These are phyloP conservation scores for Cenchrus americanus DNA, from an alignment of 176 grass and related monocot species.

Conservation along the genomic window DNA sequence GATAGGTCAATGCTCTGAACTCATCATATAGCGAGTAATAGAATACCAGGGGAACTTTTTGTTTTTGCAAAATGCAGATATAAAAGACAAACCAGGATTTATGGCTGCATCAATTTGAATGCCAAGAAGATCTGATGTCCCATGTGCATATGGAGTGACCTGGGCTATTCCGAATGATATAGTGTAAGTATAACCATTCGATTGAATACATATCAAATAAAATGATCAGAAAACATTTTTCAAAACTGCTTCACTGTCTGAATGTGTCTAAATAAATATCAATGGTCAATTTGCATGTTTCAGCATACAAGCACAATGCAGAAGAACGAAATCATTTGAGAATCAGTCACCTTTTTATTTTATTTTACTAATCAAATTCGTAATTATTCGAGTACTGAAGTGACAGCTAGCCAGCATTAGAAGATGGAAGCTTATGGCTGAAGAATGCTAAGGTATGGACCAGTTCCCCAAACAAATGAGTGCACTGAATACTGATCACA, in stretches of 20 bases:
- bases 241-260: neutral
- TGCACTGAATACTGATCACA: neutral
- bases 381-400: slow-evolving; percentile 26
- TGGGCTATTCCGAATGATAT: slow-evolving; percentile 61
- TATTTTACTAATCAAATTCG: slow-evolving; percentile 4
- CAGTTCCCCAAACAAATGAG: slow-evolving; percentile 5
- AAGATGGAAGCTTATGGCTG: slow-evolving; percentile 17
- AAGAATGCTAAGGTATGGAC: neutral
- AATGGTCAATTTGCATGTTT: slow-evolving; percentile 29
- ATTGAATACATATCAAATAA: slow-evolving; percentile 28
- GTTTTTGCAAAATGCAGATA: neutral
- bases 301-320: slow-evolving; percentile 3
- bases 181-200: slow-evolving; percentile 44
- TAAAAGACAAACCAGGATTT: slow-evolving; percentile 75
- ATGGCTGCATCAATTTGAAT: slow-evolving; percentile 99
- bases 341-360: slow-evolving; percentile 12
- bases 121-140: slow-evolving; percentile 92
- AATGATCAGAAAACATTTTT: slow-evolving; percentile 26
- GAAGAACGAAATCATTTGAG: slow-evolving; percentile 15
- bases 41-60: too few relatives aligned
- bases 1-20: slow-evolving; percentile 20
- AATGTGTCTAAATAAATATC: slow-evolving; percentile 19
- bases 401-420: slow-evolving; percentile 23
- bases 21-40: too few relatives aligned
- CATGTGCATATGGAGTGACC: slow-evolving; percentile 98